Evolutionary conservation across 2,329 filamentous ascomycete genomes (phyloP).

Genomic region (Fusarium coicis): DNA sequence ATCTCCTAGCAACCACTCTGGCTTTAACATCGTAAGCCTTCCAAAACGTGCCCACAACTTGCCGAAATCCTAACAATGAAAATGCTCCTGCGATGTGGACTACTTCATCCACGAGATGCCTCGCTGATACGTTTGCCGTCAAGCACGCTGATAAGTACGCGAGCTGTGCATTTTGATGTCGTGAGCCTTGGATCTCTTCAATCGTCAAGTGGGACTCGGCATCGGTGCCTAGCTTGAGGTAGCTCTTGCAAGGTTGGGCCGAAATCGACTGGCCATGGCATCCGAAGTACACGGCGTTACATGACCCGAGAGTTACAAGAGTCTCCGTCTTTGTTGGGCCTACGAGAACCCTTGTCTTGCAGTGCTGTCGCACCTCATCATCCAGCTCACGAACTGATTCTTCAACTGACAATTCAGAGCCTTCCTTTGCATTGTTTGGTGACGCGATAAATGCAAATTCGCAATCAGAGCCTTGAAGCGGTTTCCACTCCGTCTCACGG

Average conservation of each 20-base stretch:
- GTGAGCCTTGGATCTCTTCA: background rate
- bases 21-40: accelerated
- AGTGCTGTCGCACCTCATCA: no score
- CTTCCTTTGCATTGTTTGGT: no score
- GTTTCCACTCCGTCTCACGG: background rate
- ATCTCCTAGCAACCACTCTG: accelerated
- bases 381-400: no score
- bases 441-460: accelerated
- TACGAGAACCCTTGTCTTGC: no score
- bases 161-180: accelerated
- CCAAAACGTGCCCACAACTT: background rate
- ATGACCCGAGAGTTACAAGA: accelerated
- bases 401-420: no score
- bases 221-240: accelerated
- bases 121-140: accelerated
- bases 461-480: background rate
- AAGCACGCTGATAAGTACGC: background rate
- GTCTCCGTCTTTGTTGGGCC: accelerated
- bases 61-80: accelerated
- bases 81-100: background rate
- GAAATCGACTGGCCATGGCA: background rate
- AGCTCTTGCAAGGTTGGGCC: accelerated
- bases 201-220: accelerated
- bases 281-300: accelerated
- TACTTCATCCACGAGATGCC: accelerated